Evolutionary conservation across 2,329 filamentous ascomycete genomes (phyloP), one percentile per base, ranked within the genome.

Genomic region (Ophiostoma novo-ulmi): DNA sequence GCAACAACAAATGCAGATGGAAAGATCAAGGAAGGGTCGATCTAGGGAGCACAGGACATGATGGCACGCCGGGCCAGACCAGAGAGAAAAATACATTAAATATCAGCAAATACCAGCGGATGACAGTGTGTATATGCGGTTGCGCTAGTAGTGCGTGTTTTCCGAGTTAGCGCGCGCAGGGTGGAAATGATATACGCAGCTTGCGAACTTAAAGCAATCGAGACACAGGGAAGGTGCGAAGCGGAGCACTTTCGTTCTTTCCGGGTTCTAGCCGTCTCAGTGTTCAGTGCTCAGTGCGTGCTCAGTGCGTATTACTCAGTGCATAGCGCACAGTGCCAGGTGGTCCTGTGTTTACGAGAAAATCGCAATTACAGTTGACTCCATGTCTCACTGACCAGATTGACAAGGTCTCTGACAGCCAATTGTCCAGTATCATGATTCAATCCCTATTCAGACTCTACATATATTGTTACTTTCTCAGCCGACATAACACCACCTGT

Each of bases 81-180:
- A 11, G 17, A 11, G n/a, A 58, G 26, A 58, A 58, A 58, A 26
- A 22, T 58, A 22, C 14, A 58, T 58, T 58, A 22, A 31, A 58
- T 58, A 58, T 26, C 17, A 58, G 52, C 52, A 22, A 58, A 58
- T 48, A 31, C 10, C 10, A 58, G n/a, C 52, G 5, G 26, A 58
- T 31, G 58, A 63, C 58, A 17, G 13, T 17, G 17, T 48, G 17
- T 48, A 48, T 48, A 48, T 20, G 17, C n/a, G 44, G 58, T n/a
- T 14, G 61, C 61, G 61, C 61, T 64, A 64, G 52, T 38, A 64
- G 52, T 64, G 58, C 58, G 58, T 63, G 58, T 63, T 63, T 63
- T 63, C 58, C 26, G 61, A 17, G 11, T 61, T 68, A 70, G 38
- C 65, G 64, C 64, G 64, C 65, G 58, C 52, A 58, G 52, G 41